Conservation (phyloP, 495 filamentous ascomycete species). For the Penicillium manginii region DNA sequence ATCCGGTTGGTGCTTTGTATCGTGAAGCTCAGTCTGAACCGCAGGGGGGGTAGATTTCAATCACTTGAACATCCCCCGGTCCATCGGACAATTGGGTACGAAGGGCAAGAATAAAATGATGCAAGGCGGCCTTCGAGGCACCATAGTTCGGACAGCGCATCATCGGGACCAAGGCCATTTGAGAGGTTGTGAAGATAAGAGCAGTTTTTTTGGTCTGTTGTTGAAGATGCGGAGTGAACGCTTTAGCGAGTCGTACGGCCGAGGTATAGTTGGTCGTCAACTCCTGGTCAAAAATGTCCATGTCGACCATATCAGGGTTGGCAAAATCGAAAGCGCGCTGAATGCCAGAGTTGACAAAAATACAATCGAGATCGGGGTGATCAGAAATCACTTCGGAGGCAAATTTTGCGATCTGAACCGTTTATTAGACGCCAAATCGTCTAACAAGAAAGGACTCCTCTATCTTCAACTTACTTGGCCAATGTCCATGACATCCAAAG, state of each 20-base stretch:
- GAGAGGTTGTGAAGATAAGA: slow-evolving; percentile 46
- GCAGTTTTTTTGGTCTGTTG: slow-evolving; percentile 40
- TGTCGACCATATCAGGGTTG: slow-evolving; percentile 60
- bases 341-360: slow-evolving; percentile 50
- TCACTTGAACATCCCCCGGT: slow-evolving; percentile 53
- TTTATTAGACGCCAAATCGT: too few relatives aligned
- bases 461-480: slow-evolving; percentile 48
- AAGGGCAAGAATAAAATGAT: slow-evolving; percentile 58
- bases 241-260: slow-evolving; percentile 60
- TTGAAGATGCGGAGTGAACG: slow-evolving; percentile 67
- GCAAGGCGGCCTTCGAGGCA: slow-evolving; percentile 54
- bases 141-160: slow-evolving; percentile 48
- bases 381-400: slow-evolving; percentile 47
- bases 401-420: slow-evolving; percentile 30
- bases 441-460: too few relatives aligned
- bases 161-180: slow-evolving; percentile 49
- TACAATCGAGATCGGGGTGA: slow-evolving; percentile 57
- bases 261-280: slow-evolving; percentile 70
- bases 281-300: slow-evolving; percentile 58
- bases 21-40: slow-evolving; percentile 62
- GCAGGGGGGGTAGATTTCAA: slow-evolving; percentile 72
- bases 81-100: slow-evolving; percentile 60
- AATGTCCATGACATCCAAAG: slow-evolving; percentile 68
- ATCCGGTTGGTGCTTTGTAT: slow-evolving; percentile 40
- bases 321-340: slow-evolving; percentile 63